These are phyloP conservation scores for Calonectria ilicicola DNA, from an alignment of 2,329 filamentous ascomycete species.

Conservation along the genomic window DNA sequence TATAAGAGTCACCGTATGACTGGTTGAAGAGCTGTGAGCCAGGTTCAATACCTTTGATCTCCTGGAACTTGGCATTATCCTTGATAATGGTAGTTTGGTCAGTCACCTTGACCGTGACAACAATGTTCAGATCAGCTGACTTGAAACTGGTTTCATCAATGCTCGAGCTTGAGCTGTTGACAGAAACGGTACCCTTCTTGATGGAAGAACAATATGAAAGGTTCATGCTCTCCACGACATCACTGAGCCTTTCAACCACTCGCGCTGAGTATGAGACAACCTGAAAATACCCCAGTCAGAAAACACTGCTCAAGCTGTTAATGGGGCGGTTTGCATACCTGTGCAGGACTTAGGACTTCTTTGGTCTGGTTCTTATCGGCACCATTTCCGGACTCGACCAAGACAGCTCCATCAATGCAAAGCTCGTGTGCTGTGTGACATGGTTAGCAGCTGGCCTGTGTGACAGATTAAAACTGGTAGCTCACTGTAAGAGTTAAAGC, in stretches of 20 bases:
- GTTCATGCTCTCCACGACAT: conserved; percentile 3
- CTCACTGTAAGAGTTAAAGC: conserved; percentile 7
- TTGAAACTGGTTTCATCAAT: conserved; percentile 2
- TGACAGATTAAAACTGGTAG: too few species aligned
- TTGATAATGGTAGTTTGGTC: conserved; percentile 10
- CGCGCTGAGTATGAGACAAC: not conserved
- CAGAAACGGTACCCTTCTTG: not conserved
- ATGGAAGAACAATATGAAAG: not conserved
- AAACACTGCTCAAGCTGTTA: not conserved
- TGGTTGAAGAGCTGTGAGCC: conserved; percentile 3
- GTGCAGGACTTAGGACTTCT: not conserved
- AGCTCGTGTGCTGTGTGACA: not conserved
- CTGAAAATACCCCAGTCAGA: not conserved
- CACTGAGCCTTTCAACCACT: conserved; percentile 1
- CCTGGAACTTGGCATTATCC: not conserved
- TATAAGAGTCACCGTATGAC: conserved; percentile 6
- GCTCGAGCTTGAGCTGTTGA: not conserved
- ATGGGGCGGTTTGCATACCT: not conserved
- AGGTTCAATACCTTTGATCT: not conserved
- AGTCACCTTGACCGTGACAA: conserved; percentile 1
- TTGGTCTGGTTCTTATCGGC: not conserved
- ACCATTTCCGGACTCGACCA: not conserved
- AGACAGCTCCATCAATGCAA: conserved; percentile 1
- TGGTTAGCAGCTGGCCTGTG: not conserved
- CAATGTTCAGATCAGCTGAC: not conserved